Evolutionary conservation across 805 yeast genomes (phyloP).

Genomic region (Yarrowia phangngaensis): DNA sequence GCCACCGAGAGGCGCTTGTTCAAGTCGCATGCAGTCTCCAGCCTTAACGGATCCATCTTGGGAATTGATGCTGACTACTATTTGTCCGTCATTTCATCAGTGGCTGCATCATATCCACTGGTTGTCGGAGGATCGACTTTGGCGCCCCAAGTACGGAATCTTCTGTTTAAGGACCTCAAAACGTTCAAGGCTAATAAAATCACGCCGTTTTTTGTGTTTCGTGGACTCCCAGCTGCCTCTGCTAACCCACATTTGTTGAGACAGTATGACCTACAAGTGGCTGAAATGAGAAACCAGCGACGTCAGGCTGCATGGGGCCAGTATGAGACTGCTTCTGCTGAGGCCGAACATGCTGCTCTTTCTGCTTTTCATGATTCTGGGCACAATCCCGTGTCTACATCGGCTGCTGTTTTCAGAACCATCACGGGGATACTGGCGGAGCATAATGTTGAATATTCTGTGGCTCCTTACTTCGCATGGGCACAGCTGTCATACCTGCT

Average conservation of each 20-base stretch:
- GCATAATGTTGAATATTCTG: slow-evolving; percentile 57
- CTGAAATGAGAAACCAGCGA: slow-evolving; percentile 29
- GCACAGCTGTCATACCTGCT: slow-evolving; percentile 73
- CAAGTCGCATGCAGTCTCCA: slow-evolving; percentile 57
- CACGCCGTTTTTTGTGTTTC: slow-evolving; percentile 75
- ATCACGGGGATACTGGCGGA: slow-evolving; percentile 56
- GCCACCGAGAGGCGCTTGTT: slow-evolving; percentile 65
- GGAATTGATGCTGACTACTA: slow-evolving; percentile 87
- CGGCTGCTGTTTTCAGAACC: slow-evolving; percentile 40
- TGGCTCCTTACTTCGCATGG: slow-evolving; percentile 80
- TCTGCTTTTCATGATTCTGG: slow-evolving; percentile 35
- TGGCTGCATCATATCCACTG: slow-evolving; percentile 17
- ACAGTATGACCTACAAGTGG: slow-evolving; percentile 26
- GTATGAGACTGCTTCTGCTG: slow-evolving; percentile 41
- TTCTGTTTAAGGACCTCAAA: slow-evolving; percentile 58
- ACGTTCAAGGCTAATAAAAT: slow-evolving; percentile 58
- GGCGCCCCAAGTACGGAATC: slow-evolving; percentile 57
- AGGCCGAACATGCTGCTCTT: slow-evolving; percentile 31
- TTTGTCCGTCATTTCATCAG: slow-evolving; percentile 48
- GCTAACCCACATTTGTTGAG: slow-evolving; percentile 35
- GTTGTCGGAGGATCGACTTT: slow-evolving; percentile 35
- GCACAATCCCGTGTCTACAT: slow-evolving; percentile 24
- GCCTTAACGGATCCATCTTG: slow-evolving; percentile 60
- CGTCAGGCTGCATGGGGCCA: slow-evolving; percentile 42
- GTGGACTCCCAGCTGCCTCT: slow-evolving; percentile 54